Evolutionary conservation across 371 early-diverging fungal species (phyloP).

Genomic region (Neoconidiobolus thromboides): DNA sequence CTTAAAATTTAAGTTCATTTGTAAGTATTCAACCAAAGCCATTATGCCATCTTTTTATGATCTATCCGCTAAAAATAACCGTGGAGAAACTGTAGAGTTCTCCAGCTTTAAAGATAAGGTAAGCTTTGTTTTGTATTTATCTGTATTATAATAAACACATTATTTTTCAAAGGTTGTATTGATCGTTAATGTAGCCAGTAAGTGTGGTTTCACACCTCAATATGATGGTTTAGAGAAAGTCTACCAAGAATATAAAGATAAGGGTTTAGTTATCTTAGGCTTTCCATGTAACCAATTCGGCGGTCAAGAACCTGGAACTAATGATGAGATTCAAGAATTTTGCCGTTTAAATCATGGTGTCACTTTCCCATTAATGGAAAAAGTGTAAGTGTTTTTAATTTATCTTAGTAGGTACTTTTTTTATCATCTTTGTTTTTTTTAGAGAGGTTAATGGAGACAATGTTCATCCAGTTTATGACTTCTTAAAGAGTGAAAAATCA

Average conservation of each 20-base stretch:
- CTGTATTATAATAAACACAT: too few relatives aligned
- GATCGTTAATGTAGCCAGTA: conserved; percentile 88
- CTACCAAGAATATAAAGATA: conserved; percentile 56
- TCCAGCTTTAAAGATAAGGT: neutral
- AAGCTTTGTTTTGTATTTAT: neutral
- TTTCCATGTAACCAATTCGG: conserved; percentile 87
- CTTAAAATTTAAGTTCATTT: too few relatives aligned
- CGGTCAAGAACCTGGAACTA: conserved; percentile 42
- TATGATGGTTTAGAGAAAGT: conserved; percentile 65
- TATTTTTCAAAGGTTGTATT: conserved; percentile 52
- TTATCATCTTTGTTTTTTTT: neutral
- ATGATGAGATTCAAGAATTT: conserved; percentile 42
- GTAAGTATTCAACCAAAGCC: too few relatives aligned
- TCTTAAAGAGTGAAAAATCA: conserved; percentile 38
- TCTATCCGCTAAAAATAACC: neutral
- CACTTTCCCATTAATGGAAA: conserved; percentile 65
- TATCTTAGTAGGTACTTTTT: conserved; percentile 2
- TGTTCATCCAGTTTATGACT: conserved; percentile 50
- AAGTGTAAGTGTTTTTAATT: conserved; percentile 16
- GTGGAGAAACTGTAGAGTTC: neutral
- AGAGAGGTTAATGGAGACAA: conserved; percentile 65
- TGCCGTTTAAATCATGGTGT: conserved; percentile 49
- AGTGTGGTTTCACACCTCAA: conserved; percentile 85
- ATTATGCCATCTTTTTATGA: neutral
- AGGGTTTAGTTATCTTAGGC: conserved; percentile 52